These are phyloP conservation scores for Sisymbrium altissimum DNA, from an alignment of 345 rosid species.

Conservation along the genomic window DNA sequence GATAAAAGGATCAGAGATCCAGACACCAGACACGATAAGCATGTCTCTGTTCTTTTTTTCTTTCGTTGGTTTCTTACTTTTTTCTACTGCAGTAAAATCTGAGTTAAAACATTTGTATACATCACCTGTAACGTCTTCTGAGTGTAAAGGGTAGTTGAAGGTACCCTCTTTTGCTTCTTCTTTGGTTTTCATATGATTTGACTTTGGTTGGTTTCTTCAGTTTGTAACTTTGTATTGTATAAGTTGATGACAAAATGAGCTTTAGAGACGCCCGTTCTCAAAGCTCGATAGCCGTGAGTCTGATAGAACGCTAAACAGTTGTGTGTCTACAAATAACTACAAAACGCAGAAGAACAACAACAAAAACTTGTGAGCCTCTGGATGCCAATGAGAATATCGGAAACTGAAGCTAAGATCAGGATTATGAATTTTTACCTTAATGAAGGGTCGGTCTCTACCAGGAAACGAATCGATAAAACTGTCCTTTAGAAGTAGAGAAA, in stretches of 20 bases:
- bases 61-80: neutral
- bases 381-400: neutral
- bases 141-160: slow-evolving; percentile 14
- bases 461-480: slow-evolving; percentile 92
- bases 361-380: neutral
- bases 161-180: neutral
- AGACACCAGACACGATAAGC: slow-evolving; percentile 5
- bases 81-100: slow-evolving; percentile 15
- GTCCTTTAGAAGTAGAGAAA: slow-evolving; percentile 88
- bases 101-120: slow-evolving; percentile 18
- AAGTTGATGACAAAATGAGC: slow-evolving; percentile 21
- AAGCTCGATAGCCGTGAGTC: slow-evolving; percentile 71
- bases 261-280: slow-evolving; percentile 50
- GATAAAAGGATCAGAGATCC: slow-evolving; percentile 5
- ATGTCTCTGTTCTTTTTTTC: slow-evolving; percentile 10
- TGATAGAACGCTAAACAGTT: slow-evolving; percentile 65
- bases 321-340: slow-evolving; percentile 85
- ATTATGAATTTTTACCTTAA: slow-evolving; percentile 50
- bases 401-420: neutral
- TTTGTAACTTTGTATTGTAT: slow-evolving; percentile 24
- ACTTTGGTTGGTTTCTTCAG: slow-evolving; percentile 16
- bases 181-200: neutral
- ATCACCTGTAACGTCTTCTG: slow-evolving; percentile 5
- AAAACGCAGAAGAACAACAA: slow-evolving; percentile 13
- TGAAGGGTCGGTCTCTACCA: slow-evolving; percentile 62